Evolutionary conservation across 257 asterid genomes (phyloP).

Genomic region (Solanum microdontum): DNA sequence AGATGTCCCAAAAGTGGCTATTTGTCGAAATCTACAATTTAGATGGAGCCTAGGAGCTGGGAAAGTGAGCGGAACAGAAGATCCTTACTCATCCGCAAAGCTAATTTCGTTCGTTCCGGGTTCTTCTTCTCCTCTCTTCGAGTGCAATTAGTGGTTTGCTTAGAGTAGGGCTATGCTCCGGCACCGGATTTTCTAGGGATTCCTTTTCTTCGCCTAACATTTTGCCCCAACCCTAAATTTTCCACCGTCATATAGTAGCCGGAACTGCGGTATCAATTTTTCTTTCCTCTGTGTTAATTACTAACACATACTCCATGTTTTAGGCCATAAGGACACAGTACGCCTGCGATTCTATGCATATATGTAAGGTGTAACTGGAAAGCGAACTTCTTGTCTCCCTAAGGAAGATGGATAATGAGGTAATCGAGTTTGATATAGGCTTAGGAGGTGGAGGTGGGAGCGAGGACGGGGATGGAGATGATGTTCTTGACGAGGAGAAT

Average conservation of each 20-base stretch:
- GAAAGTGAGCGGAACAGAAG: background rate
- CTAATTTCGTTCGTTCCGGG: background rate
- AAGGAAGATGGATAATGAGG: slow-evolving; percentile 53
- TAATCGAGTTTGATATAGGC: slow-evolving; percentile 73
- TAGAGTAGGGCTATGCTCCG: background rate
- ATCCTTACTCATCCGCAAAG: background rate
- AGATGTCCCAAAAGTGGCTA: background rate
- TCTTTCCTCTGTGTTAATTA: background rate
- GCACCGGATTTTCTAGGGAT: background rate
- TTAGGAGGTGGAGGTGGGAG: slow-evolving; percentile 39
- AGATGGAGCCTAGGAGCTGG: background rate
- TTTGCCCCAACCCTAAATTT: background rate
- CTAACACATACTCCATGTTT: background rate
- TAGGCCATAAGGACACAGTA: background rate
- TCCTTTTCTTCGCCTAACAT: background rate
- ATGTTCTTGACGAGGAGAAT: slow-evolving; percentile 8
- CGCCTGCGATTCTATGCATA: background rate
- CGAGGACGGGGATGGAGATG: slow-evolving; percentile 16
- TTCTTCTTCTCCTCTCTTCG: background rate
- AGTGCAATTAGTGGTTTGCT: background rate
- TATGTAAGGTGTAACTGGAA: background rate
- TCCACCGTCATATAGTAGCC: background rate
- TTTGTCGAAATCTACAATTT: background rate
- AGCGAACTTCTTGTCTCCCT: background rate
- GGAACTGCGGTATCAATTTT: background rate